phyloP scores from a whole-genome alignment of 176 grass and related monocot genomes.

The Oryza brachyantha region DNA sequence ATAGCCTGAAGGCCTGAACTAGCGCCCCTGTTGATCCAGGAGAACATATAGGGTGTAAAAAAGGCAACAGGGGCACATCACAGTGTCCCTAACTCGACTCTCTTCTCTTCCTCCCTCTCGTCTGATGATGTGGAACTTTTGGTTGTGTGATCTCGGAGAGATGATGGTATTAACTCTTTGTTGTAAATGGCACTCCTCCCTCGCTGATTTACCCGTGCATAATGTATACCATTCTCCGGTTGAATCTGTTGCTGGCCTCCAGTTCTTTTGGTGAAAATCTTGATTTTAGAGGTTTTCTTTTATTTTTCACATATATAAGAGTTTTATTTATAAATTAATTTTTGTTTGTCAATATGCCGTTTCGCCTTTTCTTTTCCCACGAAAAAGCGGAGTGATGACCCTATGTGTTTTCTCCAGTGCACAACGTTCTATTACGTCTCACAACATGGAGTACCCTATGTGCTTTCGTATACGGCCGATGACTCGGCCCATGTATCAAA shows the following conservation, averaged over 20 bases:
- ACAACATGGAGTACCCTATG: too few relatives aligned
- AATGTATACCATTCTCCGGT: neutral
- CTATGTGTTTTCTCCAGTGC: too few relatives aligned
- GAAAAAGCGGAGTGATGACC: too few relatives aligned
- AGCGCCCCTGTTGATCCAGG: neutral
- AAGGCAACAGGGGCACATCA: neutral
- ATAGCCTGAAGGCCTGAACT: slow-evolving; percentile 30
- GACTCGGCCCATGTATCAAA: too few relatives aligned
- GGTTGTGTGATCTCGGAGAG: slow-evolving; percentile 17
- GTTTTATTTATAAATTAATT: too few relatives aligned
- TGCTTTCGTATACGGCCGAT: too few relatives aligned
- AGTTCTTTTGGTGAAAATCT: neutral
- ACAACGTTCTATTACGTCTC: too few relatives aligned
- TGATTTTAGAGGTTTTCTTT: too few relatives aligned
- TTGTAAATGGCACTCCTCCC: slow-evolving; percentile 39
- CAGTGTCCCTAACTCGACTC: neutral
- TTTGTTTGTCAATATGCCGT: too few relatives aligned
- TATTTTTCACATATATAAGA: too few relatives aligned
- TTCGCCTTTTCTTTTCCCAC: too few relatives aligned
- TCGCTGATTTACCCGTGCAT: neutral
- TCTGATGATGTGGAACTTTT: slow-evolving; percentile 20
- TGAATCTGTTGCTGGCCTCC: neutral
- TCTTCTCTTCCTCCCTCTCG: neutral
- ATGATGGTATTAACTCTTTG: slow-evolving; percentile 8
- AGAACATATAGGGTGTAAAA: neutral